Evolutionary conservation across 164 flowering plant species (phyloP), one percentile per base, ranked within the genome.

Genomic region (Umbilicus rupestris): DNA sequence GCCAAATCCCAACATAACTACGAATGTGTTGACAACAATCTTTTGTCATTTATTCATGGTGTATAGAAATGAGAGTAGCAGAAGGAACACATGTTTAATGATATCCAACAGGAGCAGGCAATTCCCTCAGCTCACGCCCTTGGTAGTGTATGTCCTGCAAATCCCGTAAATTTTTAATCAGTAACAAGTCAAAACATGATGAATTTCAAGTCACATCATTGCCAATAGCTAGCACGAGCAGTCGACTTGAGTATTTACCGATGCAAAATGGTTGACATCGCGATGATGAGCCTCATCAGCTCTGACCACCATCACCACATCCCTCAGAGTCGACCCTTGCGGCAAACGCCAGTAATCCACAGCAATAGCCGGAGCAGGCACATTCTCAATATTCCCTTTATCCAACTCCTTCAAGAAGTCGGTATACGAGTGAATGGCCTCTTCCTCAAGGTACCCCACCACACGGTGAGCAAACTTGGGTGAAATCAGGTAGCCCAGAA

Each of bases 391-490:
- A 44, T 46, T 84, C 1, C 90, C 90, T 35, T 80, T 77, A 74
- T 87, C 93, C 28, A 87, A 60, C 76, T 85, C 92, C 74, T 83
- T 83, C 41, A 87, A 74, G 70, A 87, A 87, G 71, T 87, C 86
- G 1, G 90, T 87, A 71, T 87, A 84, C 24, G 90, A 87, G 64
- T 85, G 87, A 11, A 87, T 84, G 17, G 93, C 93, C 44, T 87
- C 93, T 59, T 85, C 93, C 58, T 87, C 93, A 30, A 85, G 69
- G 74, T 87, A 87, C 15, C 93, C 93, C 26, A 83, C 87, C 8
- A 85, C 66, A 4, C 93, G 87, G 58, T 87, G 93, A 19, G 87
- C 85, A 12, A 87, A 68, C 68, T 85, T 85, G 0, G 93, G 93
- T 1, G 90, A 87, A 39, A 64, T 35, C 52, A 84, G 30, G 58